Evolutionary conservation across 2,329 filamentous ascomycete genomes (phyloP).

Genomic region (Penicillium sp.): DNA sequence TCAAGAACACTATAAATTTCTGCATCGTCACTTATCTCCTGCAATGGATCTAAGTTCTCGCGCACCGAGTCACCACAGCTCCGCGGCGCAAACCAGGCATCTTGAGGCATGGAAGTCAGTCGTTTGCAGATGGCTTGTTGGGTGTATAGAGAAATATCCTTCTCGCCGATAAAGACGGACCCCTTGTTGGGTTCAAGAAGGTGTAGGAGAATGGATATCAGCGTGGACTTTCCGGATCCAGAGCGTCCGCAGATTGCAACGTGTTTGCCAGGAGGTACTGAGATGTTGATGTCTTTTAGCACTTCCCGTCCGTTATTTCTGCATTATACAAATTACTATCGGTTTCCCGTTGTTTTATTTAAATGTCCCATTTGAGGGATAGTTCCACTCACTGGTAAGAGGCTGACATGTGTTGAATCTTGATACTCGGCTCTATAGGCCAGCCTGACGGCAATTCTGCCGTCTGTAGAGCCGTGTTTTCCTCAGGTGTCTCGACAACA

Average conservation of each 20-base stretch:
- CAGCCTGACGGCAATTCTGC: conserved; percentile 35
- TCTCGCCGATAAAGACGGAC: conserved; percentile 38
- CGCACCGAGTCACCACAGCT: conserved; percentile 24
- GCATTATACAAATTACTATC: not conserved
- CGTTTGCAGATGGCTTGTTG: conserved; percentile 36
- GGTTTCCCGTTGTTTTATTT: not conserved
- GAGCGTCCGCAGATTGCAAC: conserved; percentile 39
- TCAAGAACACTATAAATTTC: conserved; percentile 34
- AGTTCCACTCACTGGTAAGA: conserved; percentile 35
- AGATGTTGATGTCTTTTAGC: conserved; percentile 47
- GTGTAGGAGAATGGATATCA: conserved; percentile 21
- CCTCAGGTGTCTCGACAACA: conserved; percentile 38
- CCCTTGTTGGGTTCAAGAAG: conserved; percentile 40
- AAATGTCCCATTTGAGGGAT: not conserved
- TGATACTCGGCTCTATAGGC: conserved; percentile 40
- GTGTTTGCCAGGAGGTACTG: conserved; percentile 40
- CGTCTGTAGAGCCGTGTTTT: conserved; percentile 41
- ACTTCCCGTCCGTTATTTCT: not conserved
- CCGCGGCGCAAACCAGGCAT: conserved; percentile 39
- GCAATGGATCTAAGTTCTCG: conserved; percentile 37
- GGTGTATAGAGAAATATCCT: conserved; percentile 37
- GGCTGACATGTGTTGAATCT: conserved; percentile 42
- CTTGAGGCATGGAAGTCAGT: conserved; percentile 43
- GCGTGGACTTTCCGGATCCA: conserved; percentile 20
- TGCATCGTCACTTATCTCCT: conserved; percentile 25